Evolutionary conservation across 768 basidiomycete species (phyloP).

Genomic region (Suillus weaverae): DNA sequence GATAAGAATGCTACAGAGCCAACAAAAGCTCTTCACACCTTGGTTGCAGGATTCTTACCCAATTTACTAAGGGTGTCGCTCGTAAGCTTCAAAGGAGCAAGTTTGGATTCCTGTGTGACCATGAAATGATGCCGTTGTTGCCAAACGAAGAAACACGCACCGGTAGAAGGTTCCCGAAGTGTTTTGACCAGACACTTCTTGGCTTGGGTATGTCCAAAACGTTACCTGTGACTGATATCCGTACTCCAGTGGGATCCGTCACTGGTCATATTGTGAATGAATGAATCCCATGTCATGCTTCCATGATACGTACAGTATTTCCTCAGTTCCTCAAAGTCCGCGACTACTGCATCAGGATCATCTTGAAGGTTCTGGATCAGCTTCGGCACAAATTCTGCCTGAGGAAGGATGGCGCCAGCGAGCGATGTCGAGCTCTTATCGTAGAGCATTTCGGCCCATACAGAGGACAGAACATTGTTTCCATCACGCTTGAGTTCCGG

Average conservation of each 20-base stretch:
- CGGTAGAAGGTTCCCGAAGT: conserved; percentile 62
- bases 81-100: conserved; percentile 67
- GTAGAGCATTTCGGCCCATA: conserved; percentile 67
- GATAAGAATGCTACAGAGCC: conserved; percentile 10
- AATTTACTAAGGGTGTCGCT: conserved; percentile 70
- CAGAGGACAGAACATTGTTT: conserved; percentile 69
- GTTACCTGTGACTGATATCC: conserved; percentile 91
- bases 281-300: neutral
- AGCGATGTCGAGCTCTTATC: conserved; percentile 69
- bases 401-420: conserved; percentile 65
- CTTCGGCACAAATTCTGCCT: conserved; percentile 77
- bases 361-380: conserved; percentile 72
- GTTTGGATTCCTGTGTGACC: conserved; percentile 43
- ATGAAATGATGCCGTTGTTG: conserved; percentile 7
- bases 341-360: conserved; percentile 67
- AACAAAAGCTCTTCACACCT: conserved; percentile 44
- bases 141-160: conserved; percentile 38
- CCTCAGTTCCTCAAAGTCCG: conserved; percentile 75
- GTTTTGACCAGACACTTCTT: conserved; percentile 67
- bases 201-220: conserved; percentile 70
- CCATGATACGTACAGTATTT: conserved; percentile 50
- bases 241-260: conserved; percentile 75
- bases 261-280: conserved; percentile 46
- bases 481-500: conserved; percentile 93
- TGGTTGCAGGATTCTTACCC: conserved; percentile 70